phyloP scores from a whole-genome alignment of 2,329 filamentous ascomycete species.

The Sporothrix variecibatus region DNA sequence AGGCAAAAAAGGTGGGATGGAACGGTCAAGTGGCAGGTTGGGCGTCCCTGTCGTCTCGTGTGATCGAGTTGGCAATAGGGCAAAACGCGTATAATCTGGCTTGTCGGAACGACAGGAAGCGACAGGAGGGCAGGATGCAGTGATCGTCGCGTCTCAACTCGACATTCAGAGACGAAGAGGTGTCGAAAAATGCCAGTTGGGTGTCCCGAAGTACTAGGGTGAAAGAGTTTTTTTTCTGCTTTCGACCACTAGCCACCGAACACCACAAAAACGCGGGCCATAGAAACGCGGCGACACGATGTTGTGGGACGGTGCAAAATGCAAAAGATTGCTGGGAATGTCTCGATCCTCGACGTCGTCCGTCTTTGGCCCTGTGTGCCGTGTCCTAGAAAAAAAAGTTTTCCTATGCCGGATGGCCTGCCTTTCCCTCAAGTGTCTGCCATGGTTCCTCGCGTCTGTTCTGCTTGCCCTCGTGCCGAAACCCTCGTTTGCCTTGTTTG shows the following conservation, averaged over 20 bases:
- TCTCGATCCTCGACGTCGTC: neutral
- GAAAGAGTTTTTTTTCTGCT: conserved; percentile 3
- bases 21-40: neutral
- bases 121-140: neutral
- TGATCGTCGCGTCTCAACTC: conserved; percentile 5
- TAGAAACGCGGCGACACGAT: neutral
- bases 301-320: neutral
- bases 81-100: neutral
- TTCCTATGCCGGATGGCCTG: neutral
- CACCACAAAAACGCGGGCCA: neutral
- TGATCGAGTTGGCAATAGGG: neutral
- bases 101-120: neutral
- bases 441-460: neutral
- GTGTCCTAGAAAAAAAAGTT: no score
- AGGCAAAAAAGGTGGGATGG: neutral
- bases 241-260: neutral
- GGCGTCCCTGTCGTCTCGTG: neutral
- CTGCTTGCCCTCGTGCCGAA: neutral
- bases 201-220: neutral
- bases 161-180: neutral
- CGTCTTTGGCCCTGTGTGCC: neutral
- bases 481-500: neutral
- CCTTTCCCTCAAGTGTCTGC: neutral
- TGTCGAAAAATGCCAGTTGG: neutral
- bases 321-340: neutral